A percentile compares a stretch with the other conserved stretches of the same genome.
phyloP scores from a whole-genome alignment of 331 rosid species.

The Quercus lobata region DNA sequence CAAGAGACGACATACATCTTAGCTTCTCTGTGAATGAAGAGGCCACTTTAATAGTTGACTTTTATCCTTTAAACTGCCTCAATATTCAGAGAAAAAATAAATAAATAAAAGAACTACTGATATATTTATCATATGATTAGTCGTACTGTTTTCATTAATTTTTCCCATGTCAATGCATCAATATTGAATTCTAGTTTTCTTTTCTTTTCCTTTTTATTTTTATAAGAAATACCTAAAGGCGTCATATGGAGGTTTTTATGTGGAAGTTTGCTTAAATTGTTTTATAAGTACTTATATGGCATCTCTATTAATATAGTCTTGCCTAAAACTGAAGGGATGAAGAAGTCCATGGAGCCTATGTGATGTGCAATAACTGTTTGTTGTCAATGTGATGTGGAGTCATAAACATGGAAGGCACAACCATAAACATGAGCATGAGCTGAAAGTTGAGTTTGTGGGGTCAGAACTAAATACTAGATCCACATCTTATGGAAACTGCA shows the following conservation, averaged over 20 bases:
- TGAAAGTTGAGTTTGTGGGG: constrained; percentile 15
- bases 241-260: background rate
- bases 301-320: background rate
- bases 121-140: background rate
- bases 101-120: background rate
- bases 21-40: constrained; percentile 20
- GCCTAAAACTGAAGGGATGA: background rate
- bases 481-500: background rate
- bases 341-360: constrained; percentile 3
- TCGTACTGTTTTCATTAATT: background rate
- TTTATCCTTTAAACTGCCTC: background rate
- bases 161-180: constrained; percentile 3
- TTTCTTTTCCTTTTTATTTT: background rate
- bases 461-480: background rate
- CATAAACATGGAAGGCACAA: constrained; percentile 24
- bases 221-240: background rate
- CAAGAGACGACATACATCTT: background rate
- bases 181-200: background rate
- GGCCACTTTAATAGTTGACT: background rate
- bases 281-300: background rate
- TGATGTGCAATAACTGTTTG: background rate
- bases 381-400: constrained; percentile 15
- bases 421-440: constrained; percentile 5
- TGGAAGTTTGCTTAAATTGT: background rate
- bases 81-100: background rate